Evolutionary conservation across 2,329 filamentous ascomycete genomes (phyloP).

Genomic region (Blastomyces parvus): DNA sequence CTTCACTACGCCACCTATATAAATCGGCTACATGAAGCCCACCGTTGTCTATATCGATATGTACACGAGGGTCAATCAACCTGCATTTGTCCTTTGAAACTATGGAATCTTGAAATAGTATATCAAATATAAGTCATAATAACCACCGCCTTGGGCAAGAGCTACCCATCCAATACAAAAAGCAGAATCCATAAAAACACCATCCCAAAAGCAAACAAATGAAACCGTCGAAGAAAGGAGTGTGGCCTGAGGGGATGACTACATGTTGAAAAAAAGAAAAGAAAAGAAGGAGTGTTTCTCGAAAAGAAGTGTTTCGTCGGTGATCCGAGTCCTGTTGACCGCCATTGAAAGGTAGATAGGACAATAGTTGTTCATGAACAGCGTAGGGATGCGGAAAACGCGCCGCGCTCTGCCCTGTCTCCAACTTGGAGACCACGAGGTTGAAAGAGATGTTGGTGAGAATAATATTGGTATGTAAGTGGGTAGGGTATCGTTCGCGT

Average conservation of each 20-base stretch:
- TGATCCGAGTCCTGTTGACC: background rate
- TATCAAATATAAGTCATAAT: background rate
- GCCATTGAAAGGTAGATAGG: background rate
- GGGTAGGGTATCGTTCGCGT: background rate
- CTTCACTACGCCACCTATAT: background rate
- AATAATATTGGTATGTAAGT: background rate
- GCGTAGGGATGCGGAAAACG: background rate
- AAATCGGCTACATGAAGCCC: background rate
- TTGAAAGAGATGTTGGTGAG: background rate
- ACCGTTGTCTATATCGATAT: background rate
- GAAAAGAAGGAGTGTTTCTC: background rate
- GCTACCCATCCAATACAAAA: background rate
- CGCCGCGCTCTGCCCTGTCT: background rate
- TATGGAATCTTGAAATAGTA: background rate
- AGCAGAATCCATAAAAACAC: background rate
- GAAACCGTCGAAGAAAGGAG: background rate
- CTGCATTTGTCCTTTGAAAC: background rate
- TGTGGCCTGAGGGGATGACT: background rate
- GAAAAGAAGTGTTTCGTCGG: background rate
- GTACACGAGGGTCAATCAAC: background rate
- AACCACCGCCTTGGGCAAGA: too few relatives aligned
- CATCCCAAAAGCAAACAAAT: background rate
- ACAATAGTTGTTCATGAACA: background rate
- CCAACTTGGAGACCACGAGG: background rate
- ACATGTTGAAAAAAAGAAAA: too few relatives aligned